Evolutionary conservation across 192 early-diverging fungal species (phyloP).

Genomic region (Polychytrium aggregatum): DNA sequence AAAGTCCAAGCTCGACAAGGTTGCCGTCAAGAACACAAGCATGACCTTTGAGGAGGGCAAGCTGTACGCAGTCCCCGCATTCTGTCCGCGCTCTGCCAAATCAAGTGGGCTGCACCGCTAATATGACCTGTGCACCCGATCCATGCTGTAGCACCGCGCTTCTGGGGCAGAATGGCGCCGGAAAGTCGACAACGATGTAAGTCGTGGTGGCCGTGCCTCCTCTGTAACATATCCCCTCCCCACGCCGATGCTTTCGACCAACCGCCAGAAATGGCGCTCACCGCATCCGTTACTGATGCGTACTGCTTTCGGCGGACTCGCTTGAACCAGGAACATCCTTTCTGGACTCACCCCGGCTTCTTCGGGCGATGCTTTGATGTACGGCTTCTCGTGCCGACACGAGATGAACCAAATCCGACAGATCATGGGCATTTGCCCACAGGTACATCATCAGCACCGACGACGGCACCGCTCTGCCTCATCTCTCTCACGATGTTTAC

Average conservation of each 20-base stretch:
- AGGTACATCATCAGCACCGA: slow-evolving; percentile 11
- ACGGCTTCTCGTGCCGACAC: slow-evolving; percentile 37
- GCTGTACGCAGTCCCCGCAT: too few relatives aligned
- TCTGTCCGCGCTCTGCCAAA: too few relatives aligned
- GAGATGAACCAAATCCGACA: slow-evolving; percentile 56
- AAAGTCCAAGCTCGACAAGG: slow-evolving; percentile 16
- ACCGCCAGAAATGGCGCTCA: too few relatives aligned
- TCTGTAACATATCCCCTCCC: too few relatives aligned
- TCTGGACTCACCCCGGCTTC: slow-evolving; percentile 58
- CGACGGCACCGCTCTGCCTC: too few relatives aligned
- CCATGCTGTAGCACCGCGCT: slow-evolving; percentile 42
- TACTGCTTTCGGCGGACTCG: too few relatives aligned
- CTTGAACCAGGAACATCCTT: slow-evolving; percentile 40
- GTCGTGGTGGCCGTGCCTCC: too few relatives aligned
- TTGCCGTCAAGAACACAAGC: slow-evolving; percentile 23
- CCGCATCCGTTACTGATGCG: too few relatives aligned
- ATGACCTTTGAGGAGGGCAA: slow-evolving; percentile 34
- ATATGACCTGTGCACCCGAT: too few relatives aligned
- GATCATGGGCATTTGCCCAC: slow-evolving; percentile 70
- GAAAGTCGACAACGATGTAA: slow-evolving; percentile 67
- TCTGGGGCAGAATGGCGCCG: slow-evolving; percentile 66
- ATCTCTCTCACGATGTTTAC: too few relatives aligned
- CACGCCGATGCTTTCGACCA: too few relatives aligned
- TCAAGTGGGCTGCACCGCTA: too few relatives aligned
- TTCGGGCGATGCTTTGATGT: slow-evolving; percentile 56